Percentiles rank a stretch among this genome's conserved stretches.
Evolutionary conservation across 768 basidiomycete species (phyloP).

Genomic region (Tephrocybe sp.): DNA sequence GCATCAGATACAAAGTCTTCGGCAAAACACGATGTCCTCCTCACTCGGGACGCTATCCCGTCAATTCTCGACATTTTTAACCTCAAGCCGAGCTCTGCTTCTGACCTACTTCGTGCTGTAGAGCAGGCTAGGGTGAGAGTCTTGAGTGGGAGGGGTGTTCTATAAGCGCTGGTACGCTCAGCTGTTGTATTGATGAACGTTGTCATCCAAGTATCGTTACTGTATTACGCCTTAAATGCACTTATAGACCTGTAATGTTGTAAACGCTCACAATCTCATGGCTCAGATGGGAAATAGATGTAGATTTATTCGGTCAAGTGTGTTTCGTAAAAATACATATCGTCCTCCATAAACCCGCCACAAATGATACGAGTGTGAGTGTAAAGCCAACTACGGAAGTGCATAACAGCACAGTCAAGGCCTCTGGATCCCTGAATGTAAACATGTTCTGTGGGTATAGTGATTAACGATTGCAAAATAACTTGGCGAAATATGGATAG

Average conservation of each 20-base stretch:
- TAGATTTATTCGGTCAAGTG: not conserved
- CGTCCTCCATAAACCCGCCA: not conserved
- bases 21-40: slow-evolving; percentile 34
- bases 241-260: not conserved
- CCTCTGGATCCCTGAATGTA: too few species aligned
- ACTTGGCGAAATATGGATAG: too few species aligned
- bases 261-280: not conserved
- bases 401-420: too few species aligned
- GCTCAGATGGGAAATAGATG: not conserved
- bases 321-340: slow-evolving; percentile 4
- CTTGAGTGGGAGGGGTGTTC: slow-evolving; percentile 17
- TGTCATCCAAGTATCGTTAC: slow-evolving; percentile 1
- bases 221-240: not conserved
- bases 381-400: not conserved
- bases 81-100: slow-evolving; percentile 42
- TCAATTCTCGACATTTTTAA: slow-evolving; percentile 45
- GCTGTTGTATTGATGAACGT: not conserved
- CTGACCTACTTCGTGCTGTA: slow-evolving; percentile 63
- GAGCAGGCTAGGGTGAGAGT: slow-evolving; percentile 51
- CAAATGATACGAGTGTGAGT: not conserved
- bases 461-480: not conserved
- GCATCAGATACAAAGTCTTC: slow-evolving; percentile 11
- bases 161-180: not conserved
- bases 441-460: not conserved
- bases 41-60: slow-evolving; percentile 56